phyloP scores from a whole-genome alignment of 2,329 filamentous ascomycete genomes.

The Xylariaceae sp. region DNA sequence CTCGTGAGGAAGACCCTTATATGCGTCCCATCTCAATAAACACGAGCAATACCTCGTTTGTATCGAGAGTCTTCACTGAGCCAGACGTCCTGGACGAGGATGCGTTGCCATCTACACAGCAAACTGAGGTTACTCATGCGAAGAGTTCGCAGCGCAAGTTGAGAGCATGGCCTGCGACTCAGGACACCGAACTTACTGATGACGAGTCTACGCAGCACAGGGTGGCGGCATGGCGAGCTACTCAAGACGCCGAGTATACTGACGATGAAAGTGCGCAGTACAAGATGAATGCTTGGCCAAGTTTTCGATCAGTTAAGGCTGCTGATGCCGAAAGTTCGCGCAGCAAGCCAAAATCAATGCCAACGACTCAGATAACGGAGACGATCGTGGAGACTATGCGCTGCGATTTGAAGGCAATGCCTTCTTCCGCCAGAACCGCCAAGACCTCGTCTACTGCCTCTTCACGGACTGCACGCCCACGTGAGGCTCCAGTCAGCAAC shows the following conservation, averaged over 20 bases:
- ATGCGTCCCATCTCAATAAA: constrained; percentile 27
- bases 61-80: constrained; percentile 34
- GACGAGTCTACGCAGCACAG: background rate
- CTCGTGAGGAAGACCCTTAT: constrained; percentile 6
- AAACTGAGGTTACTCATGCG: constrained; percentile 34
- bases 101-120: constrained; percentile 21
- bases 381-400: constrained; percentile 30
- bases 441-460: constrained; percentile 23
- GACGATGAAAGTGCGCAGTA: background rate
- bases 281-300: background rate
- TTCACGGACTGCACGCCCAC: constrained; percentile 26
- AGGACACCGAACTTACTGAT: background rate
- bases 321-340: too few relatives aligned
- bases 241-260: background rate
- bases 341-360: too few relatives aligned
- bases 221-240: background rate
- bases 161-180: constrained; percentile 11
- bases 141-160: constrained; percentile 24
- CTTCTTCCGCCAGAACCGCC: constrained; percentile 18
- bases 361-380: too few relatives aligned
- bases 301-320: too few relatives aligned
- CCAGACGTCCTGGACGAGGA: constrained; percentile 15
- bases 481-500: constrained; percentile 19
- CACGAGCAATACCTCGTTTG: constrained; percentile 33
- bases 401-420: constrained; percentile 18